phyloP scores from a whole-genome alignment of 805 yeast genomes.

The Kockiozyma suomiensis region DNA sequence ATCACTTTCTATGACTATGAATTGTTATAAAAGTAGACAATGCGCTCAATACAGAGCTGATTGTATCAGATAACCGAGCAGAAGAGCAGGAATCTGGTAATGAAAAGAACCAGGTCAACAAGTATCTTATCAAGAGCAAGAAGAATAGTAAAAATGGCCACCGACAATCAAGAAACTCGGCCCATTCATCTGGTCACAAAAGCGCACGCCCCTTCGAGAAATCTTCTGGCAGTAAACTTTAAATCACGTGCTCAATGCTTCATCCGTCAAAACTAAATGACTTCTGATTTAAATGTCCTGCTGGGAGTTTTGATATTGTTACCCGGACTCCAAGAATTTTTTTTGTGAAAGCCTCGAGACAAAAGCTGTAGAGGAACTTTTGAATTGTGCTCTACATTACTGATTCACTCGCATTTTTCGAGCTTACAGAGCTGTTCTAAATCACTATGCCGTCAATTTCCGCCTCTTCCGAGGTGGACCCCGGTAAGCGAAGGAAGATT shows the following conservation, averaged over 20 bases:
- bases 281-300: not conserved
- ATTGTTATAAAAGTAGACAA: not conserved
- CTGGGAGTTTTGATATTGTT: constrained; percentile 7
- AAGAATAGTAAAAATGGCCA: too few species aligned
- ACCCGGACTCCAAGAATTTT: constrained; percentile 9
- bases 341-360: not conserved
- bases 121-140: too few species aligned
- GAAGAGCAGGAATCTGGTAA: not conserved
- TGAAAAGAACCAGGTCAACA: too few species aligned
- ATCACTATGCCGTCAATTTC: constrained; percentile 21
- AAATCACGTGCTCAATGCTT: not conserved
- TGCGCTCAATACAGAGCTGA: too few species aligned
- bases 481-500: constrained; percentile 22
- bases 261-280: not conserved
- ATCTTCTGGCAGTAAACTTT: not conserved
- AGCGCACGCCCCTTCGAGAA: not conserved
- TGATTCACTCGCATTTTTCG: too few species aligned
- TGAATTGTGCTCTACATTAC: too few species aligned
- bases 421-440: too few species aligned
- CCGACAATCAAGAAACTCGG: not conserved
- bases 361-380: not conserved
- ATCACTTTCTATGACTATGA: not conserved
- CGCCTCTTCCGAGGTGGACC: constrained; percentile 3
- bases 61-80: too few species aligned
- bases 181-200: constrained; percentile 11